Evolutionary conservation across 495 filamentous ascomycete genomes (phyloP), one percentile per base, ranked within the genome.

Genomic region (Chaetomidium leptoderma): DNA sequence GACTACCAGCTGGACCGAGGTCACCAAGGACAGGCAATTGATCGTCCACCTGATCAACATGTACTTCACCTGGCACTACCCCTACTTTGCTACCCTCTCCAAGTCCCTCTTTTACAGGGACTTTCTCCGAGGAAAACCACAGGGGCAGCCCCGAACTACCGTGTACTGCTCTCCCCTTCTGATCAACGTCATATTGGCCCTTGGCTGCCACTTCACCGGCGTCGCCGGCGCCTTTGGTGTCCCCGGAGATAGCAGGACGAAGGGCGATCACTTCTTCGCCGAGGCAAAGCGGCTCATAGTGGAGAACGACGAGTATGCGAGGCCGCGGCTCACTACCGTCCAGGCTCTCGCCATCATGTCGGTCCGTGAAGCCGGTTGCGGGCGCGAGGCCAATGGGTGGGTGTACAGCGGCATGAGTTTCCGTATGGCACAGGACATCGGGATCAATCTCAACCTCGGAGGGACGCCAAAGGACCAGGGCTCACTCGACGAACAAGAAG

Each of bases 61-160:
- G 90, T 98, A 98, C 73, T 97, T 97, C 73, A 87, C 86, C 29
- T 98, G 93, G 91, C 93, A 98, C 64, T 98, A 97, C 69, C 87
- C 92, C 11, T 97, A 91, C 71, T 98, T 98, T 74, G 92, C 90
- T 11, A 92, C 89, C 0, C 80, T 97, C 6, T 92, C 92, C n/a
- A 95, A 88, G 70, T 81, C 77, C 36, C 79, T 96, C 26, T 98
- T 98, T 70, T 93, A 86, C 62, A 80, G 86, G 19, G 92, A 98
- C 66, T 97, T 96, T 64, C 64, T 84, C 14, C 78, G 77, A 3
- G 91, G 92, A 0, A 77, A 72, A 57, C 75, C 71, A 14, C 64
- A 65, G 39, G 64, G 65, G 14, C 66, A 70, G 30, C 74, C 76
- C 10, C 71, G 76, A 43, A 67, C 70, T 30, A 85, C 81, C 0